Evolutionary conservation across 768 basidiomycete species (phyloP), one percentile per base, ranked within the genome.

Genomic region (Suillus subalutaceus): DNA sequence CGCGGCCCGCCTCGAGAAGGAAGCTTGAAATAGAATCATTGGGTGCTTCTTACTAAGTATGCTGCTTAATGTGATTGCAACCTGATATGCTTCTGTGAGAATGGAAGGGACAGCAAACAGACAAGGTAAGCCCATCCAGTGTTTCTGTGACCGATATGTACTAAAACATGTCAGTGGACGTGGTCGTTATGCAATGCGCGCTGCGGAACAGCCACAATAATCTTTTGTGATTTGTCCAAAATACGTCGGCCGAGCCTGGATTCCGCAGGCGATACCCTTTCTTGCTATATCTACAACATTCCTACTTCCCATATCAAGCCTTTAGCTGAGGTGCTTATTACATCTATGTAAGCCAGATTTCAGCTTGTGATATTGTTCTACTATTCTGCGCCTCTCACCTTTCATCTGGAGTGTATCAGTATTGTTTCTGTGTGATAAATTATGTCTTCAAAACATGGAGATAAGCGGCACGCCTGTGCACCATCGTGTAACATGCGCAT

Each of bases 1-100:
- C 30, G 92, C 90, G 15, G 76, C 72, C 38, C 87, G 86, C 64
- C 80, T 94, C 40, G 85, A 86, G 18, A 83, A 60, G 26, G 59
- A 60, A 20, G 59, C 59, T 43, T 60, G 59, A 60, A 30, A 60
- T 43, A 18, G 10, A 43, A 20, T 32, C 7, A 10, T 20, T 32
- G 10, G 23, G 59, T 37, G 55, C 20, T 35, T n/a, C 32, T 26
- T 52, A 15, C 26, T 52, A 52, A 52, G 26, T 30, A 32, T 20
- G 30, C 0, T 60, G 4, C 40, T 59, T 41, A 10, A 55, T 32
- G 32, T 55, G 10, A 32, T 55, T 52, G 13, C 30, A 55, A 55
- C 9, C 38, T 59, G 38, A 59, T 12, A 15, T 12, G 10, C 26
- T 26, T 41, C 26, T 26, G 58, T 41, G 35, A 23, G 37, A 40